phyloP scores from a whole-genome alignment of 768 basidiomycete genomes.

The Amanita pseudoporphyria region DNA sequence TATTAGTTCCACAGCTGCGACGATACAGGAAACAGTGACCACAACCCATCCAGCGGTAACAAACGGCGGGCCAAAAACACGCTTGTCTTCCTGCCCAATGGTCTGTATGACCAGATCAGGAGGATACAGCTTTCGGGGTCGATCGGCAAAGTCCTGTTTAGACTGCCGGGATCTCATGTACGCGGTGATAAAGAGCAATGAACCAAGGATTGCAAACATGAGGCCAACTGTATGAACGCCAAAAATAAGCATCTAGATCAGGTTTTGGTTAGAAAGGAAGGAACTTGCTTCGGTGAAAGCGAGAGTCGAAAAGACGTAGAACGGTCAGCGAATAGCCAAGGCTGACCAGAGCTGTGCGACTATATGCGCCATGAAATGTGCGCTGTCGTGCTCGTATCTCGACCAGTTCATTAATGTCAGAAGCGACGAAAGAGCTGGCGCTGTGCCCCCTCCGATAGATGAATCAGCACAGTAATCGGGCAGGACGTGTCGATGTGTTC shows the following conservation, averaged over 20 bases:
- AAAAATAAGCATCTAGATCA: not conserved
- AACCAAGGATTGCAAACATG: conserved; percentile 53
- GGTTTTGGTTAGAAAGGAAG: not conserved
- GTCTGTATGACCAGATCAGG: conserved; percentile 33
- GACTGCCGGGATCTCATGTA: conserved; percentile 57
- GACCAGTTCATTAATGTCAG: conserved; percentile 50
- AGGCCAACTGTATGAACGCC: conserved; percentile 35
- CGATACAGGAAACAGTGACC: conserved; percentile 46
- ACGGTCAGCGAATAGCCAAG: conserved; percentile 68
- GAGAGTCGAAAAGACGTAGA: conserved; percentile 66
- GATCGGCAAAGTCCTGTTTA: conserved; percentile 70
- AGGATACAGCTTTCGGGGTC: conserved; percentile 12
- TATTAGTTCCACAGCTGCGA: conserved; percentile 54
- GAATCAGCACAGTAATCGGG: not conserved
- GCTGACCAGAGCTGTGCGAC: conserved; percentile 62
- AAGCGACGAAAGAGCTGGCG: conserved; percentile 38
- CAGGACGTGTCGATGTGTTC: not conserved
- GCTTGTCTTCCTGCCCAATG: conserved; percentile 47
- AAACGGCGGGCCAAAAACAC: conserved; percentile 71
- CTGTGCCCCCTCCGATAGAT: conserved; percentile 26
- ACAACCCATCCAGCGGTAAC: conserved; percentile 75
- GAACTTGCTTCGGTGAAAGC: conserved; percentile 63
- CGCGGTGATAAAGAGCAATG: conserved; percentile 46
- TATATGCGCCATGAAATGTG: conserved; percentile 79
- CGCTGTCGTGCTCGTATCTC: conserved; percentile 75